Conservation (phyloP, 1,284 basidiomycete genomes). For the Fomitopsis pinicola region DNA sequence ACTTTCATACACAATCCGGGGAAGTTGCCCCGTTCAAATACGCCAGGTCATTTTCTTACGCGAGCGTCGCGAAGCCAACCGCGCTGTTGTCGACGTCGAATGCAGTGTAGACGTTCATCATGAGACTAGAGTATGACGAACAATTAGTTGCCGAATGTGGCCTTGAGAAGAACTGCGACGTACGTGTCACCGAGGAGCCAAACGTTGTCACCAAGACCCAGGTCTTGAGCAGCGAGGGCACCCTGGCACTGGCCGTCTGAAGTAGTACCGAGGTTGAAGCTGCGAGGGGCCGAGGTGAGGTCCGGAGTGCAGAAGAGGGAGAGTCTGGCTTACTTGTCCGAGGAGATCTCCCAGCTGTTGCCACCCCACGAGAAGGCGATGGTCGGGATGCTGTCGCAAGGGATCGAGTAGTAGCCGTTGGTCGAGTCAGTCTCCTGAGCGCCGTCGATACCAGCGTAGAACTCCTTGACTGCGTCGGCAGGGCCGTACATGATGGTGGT, state of each 20-base stretch:
- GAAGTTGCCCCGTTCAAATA: background rate
- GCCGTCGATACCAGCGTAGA: conserved; percentile 40
- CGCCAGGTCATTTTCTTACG: background rate
- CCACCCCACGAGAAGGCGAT: conserved; percentile 39
- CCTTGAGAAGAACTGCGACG: background rate
- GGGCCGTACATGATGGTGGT: conserved; percentile 48
- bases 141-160: background rate
- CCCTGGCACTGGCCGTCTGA: conserved; percentile 8
- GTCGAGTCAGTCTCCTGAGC: conserved; percentile 24
- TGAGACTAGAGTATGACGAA: conserved; percentile 9
- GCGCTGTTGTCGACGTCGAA: conserved; percentile 10
- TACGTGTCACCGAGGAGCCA: conserved; percentile 29
- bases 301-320: background rate
- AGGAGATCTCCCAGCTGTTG: conserved; percentile 31
- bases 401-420: conserved; percentile 34
- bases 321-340: conserved; percentile 10
- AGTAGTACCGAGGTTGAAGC: conserved; percentile 19
- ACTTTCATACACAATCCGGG: background rate
- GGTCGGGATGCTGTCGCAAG: conserved; percentile 33
- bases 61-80: conserved; percentile 6
- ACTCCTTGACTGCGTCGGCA: conserved; percentile 32
- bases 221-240: conserved; percentile 17
- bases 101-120: conserved; percentile 16
- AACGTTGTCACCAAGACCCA: conserved; percentile 22
- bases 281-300: background rate